Conservation (phyloP, 2,329 filamentous ascomycete genomes). For the Teratosphaeria gauchensis region DNA sequence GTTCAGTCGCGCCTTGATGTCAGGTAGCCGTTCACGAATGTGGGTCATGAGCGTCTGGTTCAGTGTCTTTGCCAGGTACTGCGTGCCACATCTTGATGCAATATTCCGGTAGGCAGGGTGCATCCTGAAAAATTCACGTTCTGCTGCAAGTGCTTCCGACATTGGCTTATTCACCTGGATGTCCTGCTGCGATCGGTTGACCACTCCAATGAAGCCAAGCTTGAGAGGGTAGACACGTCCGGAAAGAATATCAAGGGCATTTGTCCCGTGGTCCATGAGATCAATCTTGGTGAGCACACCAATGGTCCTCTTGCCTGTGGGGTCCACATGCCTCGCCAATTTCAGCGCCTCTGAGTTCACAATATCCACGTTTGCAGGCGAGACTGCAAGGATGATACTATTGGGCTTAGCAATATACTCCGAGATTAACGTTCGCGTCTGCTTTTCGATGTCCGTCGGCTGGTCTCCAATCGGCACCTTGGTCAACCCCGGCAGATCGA, state of each 20-base stretch:
- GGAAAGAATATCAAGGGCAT: conserved; percentile 94
- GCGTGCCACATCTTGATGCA: conserved; percentile 82
- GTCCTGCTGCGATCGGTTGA: conserved; percentile 96
- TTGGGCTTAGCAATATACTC: conserved; percentile 99
- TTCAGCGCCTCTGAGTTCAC: conserved; percentile 98
- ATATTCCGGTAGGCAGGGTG: conserved; percentile 97
- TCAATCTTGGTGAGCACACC: conserved; percentile 95
- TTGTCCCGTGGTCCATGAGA: conserved; percentile 97
- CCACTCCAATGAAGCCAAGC: conserved; percentile 93
- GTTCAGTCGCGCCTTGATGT: conserved; percentile 96
- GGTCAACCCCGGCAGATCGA: conserved; percentile 90
- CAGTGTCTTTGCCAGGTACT: conserved; percentile 85
- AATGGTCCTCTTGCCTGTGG: conserved; percentile 87
- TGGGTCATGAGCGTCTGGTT: conserved; percentile 94
- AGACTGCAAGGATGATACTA: conserved; percentile 93
- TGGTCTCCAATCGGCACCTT: conserved; percentile 98
- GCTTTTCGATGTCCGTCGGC: conserved; percentile 95
- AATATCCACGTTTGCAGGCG: conserved; percentile 93
- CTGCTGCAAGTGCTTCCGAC: conserved; percentile 77
- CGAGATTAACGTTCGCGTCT: conserved; percentile 89
- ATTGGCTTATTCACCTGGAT: conserved; percentile 95
- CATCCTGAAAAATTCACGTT: conserved; percentile 91
- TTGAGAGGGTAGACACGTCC: conserved; percentile 94
- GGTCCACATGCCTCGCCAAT: conserved; percentile 91
- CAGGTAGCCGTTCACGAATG: conserved; percentile 87